Percentiles rank a stretch among this genome's conserved stretches.
These are phyloP conservation scores for Suhomyces sp. DNA, from an alignment of 805 yeast genomes.

Conservation along the genomic window DNA sequence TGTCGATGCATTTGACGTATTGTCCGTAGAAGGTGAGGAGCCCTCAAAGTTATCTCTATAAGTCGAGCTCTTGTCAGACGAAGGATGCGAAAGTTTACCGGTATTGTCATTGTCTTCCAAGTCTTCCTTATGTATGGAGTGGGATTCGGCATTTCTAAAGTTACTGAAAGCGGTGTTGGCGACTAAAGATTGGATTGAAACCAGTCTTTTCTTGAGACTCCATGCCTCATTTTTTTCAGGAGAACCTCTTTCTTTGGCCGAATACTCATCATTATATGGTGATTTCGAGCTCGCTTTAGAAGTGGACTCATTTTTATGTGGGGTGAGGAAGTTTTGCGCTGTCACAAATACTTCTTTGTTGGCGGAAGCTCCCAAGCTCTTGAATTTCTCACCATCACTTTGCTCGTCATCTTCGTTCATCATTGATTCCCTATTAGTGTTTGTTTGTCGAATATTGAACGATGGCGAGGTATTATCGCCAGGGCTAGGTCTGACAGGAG, in stretches of 20 bases:
- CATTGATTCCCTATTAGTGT: constrained; percentile 12
- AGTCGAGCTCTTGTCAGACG: constrained; percentile 6
- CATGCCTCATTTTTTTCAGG: constrained; percentile 4
- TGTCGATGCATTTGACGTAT: constrained; percentile 2
- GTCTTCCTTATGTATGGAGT: neutral
- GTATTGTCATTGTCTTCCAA: neutral
- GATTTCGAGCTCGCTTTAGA: neutral
- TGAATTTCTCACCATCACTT: constrained; percentile 13
- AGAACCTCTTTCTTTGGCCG: constrained; percentile 6
- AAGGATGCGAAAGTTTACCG: constrained; percentile 1
- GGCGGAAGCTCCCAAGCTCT: constrained; percentile 14
- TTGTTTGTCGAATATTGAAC: constrained; percentile 13
- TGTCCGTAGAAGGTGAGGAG: constrained; percentile 6
- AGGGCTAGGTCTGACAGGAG: neutral
- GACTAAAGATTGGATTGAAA: constrained; percentile 25
- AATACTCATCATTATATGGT: neutral
- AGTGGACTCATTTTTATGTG: neutral
- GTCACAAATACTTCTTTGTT: constrained; percentile 23
- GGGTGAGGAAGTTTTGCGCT: constrained; percentile 10
- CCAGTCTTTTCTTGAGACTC: constrained; percentile 13
- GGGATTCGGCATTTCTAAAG: constrained; percentile 18
- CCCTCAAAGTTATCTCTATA: constrained; percentile 4
- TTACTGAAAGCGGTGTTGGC: constrained; percentile 38
- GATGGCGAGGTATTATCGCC: constrained; percentile 13
- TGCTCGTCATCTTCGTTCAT: constrained; percentile 10